phyloP scores from a whole-genome alignment of 75 land plant species.

The Pinus tabuliformis region DNA sequence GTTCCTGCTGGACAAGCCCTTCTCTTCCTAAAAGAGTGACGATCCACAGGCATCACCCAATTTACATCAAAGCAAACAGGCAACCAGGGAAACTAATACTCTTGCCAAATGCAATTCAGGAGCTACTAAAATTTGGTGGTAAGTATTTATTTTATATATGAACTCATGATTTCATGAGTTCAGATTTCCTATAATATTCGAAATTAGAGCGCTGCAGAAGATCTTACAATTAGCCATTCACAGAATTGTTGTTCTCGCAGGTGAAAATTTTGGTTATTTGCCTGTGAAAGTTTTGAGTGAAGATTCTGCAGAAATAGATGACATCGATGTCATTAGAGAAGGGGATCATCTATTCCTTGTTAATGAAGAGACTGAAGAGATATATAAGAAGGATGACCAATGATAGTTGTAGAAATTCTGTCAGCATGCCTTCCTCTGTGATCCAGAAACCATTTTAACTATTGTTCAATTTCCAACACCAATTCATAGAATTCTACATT shows the following conservation, averaged over 20 bases:
- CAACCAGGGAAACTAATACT: slow-evolving; percentile 37
- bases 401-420: too few species aligned
- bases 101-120: slow-evolving; percentile 40
- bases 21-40: slow-evolving; percentile 21
- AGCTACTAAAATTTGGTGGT: slow-evolving; percentile 41
- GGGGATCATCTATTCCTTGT: slow-evolving; percentile 62
- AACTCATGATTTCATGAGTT: not conserved
- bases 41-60: slow-evolving; percentile 18
- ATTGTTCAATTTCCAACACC: too few species aligned
- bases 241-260: slow-evolving; percentile 13
- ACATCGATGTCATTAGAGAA: slow-evolving; percentile 61
- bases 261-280: slow-evolving; percentile 37
- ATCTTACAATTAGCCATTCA: not conserved
- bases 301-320: slow-evolving; percentile 68
- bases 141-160: slow-evolving; percentile 1
- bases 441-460: too few species aligned
- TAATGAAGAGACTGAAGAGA: too few species aligned
- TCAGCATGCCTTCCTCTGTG: too few species aligned
- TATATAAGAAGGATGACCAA: too few species aligned
- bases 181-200: not conserved
- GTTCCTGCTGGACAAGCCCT: not conserved
- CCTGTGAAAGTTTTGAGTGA: slow-evolving; percentile 43
- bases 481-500: too few species aligned
- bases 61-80: slow-evolving; percentile 9
- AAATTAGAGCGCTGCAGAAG: not conserved